phyloP scores from a whole-genome alignment of 345 rosid species.

The Populus deltoides region DNA sequence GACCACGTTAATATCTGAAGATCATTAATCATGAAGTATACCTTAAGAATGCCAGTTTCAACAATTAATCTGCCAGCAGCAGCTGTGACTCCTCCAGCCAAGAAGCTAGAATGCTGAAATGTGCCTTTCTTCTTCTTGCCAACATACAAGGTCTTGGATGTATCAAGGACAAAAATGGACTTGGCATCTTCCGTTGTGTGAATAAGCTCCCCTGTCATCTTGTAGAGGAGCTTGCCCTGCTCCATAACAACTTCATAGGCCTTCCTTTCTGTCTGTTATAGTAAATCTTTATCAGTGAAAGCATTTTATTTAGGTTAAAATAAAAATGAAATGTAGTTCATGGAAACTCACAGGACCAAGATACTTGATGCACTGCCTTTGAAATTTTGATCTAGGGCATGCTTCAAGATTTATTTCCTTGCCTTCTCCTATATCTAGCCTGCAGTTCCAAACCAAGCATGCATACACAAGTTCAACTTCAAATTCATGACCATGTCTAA shows the following conservation, averaged over 20 bases:
- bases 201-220: constrained; percentile 59
- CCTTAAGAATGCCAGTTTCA: constrained; percentile 65
- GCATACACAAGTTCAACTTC: constrained; percentile 11
- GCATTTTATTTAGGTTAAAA: background rate
- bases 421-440: constrained; percentile 97
- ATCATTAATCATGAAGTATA: constrained; percentile 7
- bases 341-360: constrained; percentile 71
- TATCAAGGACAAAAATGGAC: constrained; percentile 88
- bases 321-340: background rate
- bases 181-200: constrained; percentile 56
- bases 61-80: constrained; percentile 78
- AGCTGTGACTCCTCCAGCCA: constrained; percentile 85
- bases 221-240: constrained; percentile 63
- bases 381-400: constrained; percentile 73
- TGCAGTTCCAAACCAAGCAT: constrained; percentile 27
- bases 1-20: background rate
- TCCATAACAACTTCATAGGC: constrained; percentile 69
- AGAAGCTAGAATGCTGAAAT: constrained; percentile 92
- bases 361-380: constrained; percentile 85
- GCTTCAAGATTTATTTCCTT: constrained; percentile 73
- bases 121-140: constrained; percentile 75
- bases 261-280: constrained; percentile 67
- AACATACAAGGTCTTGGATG: constrained; percentile 67
- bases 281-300: constrained; percentile 7
- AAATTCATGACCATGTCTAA: background rate